Evolutionary conservation across 2,329 filamentous ascomycete genomes (phyloP).

Genomic region (Xylogone sp.): DNA sequence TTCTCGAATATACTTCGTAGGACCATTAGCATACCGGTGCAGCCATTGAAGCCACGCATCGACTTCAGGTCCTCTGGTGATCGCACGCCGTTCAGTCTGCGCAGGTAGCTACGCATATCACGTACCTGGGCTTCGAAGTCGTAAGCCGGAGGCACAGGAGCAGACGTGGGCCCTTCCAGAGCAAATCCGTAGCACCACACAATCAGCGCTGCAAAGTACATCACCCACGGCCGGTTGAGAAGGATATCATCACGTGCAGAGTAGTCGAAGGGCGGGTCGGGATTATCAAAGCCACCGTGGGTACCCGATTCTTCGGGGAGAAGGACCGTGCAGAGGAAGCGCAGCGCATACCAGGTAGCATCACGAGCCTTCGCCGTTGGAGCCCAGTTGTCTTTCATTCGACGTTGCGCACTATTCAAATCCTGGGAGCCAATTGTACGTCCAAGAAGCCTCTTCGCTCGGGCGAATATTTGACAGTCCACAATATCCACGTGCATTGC

Average conservation of each 20-base stretch:
- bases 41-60: constrained; percentile 75
- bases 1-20: constrained; percentile 77
- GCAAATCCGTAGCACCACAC: constrained; percentile 96
- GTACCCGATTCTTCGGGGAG: constrained; percentile 50
- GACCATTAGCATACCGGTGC: constrained; percentile 75
- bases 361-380: constrained; percentile 84
- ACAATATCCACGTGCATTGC: constrained; percentile 96
- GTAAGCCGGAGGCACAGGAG: constrained; percentile 36
- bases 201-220: constrained; percentile 88
- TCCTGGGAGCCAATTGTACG: constrained; percentile 81
- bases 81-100: constrained; percentile 65
- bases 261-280: constrained; percentile 51
- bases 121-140: constrained; percentile 63
- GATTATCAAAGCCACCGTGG: constrained; percentile 24
- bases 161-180: constrained; percentile 71
- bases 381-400: constrained; percentile 88
- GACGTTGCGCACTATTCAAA: constrained; percentile 71
- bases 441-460: constrained; percentile 79
- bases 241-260: constrained; percentile 83
- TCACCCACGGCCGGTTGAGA: constrained; percentile 88
- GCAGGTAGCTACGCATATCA: constrained; percentile 78
- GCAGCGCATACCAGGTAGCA: constrained; percentile 86
- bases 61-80: constrained; percentile 74
- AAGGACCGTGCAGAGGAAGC: constrained; percentile 83
- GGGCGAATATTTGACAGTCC: constrained; percentile 95